These are phyloP conservation scores for Boehmeria nivea DNA, from an alignment of 306 rosid species.

Conservation along the genomic window DNA sequence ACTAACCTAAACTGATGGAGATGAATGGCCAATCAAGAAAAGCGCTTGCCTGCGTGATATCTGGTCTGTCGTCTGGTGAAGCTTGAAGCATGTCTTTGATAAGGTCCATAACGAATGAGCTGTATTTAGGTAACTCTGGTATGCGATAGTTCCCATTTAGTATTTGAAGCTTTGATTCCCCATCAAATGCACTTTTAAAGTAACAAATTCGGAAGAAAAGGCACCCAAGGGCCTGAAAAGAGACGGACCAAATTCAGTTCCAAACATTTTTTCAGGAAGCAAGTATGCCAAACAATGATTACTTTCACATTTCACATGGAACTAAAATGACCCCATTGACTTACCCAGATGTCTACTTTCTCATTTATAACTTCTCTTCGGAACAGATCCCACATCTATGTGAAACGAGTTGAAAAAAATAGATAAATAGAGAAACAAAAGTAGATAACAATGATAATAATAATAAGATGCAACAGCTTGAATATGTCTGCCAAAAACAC, in stretches of 20 bases:
- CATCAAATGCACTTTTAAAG: slow-evolving; percentile 95
- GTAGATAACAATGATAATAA: too few relatives aligned
- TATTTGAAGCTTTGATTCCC: slow-evolving; percentile 96
- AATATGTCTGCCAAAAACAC: neutral
- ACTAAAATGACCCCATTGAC: slow-evolving; percentile 25
- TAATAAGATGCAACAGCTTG: too few relatives aligned
- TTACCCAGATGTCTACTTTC: slow-evolving; percentile 98
- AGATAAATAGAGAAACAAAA: neutral
- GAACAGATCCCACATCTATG: slow-evolving; percentile 95
- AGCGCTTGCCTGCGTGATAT: slow-evolving; percentile 99
- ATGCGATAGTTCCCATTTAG: slow-evolving; percentile 97
- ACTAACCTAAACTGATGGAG: slow-evolving; percentile 99
- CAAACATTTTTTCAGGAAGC: slow-evolving; percentile 8
- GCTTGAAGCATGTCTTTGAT: slow-evolving; percentile 94
- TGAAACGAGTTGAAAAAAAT: slow-evolving; percentile 16
- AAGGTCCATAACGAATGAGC: slow-evolving; percentile 56
- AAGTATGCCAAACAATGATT: slow-evolving; percentile 2
- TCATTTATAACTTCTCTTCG: slow-evolving; percentile 80
- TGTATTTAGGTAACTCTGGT: slow-evolving; percentile 78
- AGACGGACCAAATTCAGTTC: slow-evolving; percentile 21
- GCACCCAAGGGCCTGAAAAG: slow-evolving; percentile 92
- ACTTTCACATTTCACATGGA: slow-evolving; percentile 11
- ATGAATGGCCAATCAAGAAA: slow-evolving; percentile 99
- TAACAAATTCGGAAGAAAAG: slow-evolving; percentile 94
- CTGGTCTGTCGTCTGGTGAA: slow-evolving; percentile 95